Percentiles rank a stretch among this genome's conserved stretches.
These are phyloP conservation scores for Astrothelium macrocarpum DNA, from an alignment of 495 filamentous ascomycete species.

Conservation along the genomic window DNA sequence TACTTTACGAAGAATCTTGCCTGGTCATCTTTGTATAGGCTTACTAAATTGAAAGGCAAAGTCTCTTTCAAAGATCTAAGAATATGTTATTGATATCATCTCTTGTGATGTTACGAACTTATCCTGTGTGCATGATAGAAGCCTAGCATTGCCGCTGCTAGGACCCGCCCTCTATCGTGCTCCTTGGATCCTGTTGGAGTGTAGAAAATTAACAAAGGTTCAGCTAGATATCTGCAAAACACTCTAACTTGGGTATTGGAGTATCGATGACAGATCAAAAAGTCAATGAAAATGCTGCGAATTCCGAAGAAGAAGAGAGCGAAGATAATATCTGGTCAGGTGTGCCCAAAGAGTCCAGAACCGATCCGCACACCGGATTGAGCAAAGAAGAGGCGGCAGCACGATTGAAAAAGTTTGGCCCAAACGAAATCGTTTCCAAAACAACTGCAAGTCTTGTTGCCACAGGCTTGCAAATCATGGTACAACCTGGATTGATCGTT, in stretches of 20 bases:
- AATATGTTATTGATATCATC: too few species aligned
- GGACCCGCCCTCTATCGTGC: neutral
- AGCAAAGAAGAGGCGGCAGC: constrained; percentile 47
- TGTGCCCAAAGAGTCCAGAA: constrained; percentile 26
- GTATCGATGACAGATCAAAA: neutral
- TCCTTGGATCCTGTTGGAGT: neutral
- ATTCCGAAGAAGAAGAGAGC: neutral
- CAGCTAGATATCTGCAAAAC: neutral
- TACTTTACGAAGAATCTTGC: too few species aligned
- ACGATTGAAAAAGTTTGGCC: constrained; percentile 58
- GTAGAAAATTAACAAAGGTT: neutral
- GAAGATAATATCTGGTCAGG: neutral
- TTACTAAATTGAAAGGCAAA: too few species aligned
- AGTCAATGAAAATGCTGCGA: neutral
- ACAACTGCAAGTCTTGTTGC: constrained; percentile 69
- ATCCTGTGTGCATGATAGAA: neutral
- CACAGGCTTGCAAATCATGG: constrained; percentile 69
- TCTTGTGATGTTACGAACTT: too few species aligned
- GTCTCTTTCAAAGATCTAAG: too few species aligned
- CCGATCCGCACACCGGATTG: constrained; percentile 57
- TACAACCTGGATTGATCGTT: constrained; percentile 62
- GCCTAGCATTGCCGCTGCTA: neutral
- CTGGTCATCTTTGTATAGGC: too few species aligned
- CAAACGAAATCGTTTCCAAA: constrained; percentile 59
- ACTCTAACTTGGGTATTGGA: neutral